phyloP scores from a whole-genome alignment of 192 early-diverging fungal genomes.

The Mortierella antarctica region DNA sequence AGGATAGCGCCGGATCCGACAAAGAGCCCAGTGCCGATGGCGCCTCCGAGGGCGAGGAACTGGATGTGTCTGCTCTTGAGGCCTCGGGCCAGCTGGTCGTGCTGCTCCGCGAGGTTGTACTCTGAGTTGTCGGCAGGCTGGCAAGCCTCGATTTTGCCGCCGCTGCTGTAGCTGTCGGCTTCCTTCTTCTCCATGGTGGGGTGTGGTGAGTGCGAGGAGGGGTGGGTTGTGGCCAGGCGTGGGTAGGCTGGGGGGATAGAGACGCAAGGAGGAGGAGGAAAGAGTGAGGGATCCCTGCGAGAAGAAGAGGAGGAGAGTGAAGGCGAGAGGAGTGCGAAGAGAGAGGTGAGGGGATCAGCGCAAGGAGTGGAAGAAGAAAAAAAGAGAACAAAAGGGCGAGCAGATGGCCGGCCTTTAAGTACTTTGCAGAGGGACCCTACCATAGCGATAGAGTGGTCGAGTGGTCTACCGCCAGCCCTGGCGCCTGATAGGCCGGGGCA shows the following conservation, averaged over 20 bases:
- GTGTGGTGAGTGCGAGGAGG: not conserved
- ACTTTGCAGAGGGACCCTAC: too few relatives aligned
- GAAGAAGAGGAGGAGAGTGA: not conserved
- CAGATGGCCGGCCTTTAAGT: too few relatives aligned
- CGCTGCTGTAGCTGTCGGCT: not conserved
- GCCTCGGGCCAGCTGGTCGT: constrained; percentile 55
- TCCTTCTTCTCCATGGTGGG: constrained; percentile 10
- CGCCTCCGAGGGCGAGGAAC: constrained; percentile 70
- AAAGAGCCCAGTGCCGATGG: constrained; percentile 69
- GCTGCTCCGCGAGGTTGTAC: constrained; percentile 22
- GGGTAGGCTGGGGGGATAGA: not conserved
- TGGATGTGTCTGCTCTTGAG: constrained; percentile 65
- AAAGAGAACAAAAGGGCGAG: too few relatives aligned
- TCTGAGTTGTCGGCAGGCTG: constrained; percentile 6
- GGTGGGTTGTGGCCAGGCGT: not conserved
- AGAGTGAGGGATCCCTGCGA: not conserved
- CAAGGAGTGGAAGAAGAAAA: not conserved
- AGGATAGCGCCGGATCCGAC: constrained; percentile 62
- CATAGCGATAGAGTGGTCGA: too few relatives aligned
- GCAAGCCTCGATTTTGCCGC: constrained; percentile 7
- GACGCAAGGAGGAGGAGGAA: not conserved
- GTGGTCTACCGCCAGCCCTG: too few relatives aligned
- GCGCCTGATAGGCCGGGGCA: not conserved
- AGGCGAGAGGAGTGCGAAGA: not conserved
- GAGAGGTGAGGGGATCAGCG: not conserved